phyloP scores from a whole-genome alignment of 805 yeast species.

The Tetrapisispora arboricola region DNA sequence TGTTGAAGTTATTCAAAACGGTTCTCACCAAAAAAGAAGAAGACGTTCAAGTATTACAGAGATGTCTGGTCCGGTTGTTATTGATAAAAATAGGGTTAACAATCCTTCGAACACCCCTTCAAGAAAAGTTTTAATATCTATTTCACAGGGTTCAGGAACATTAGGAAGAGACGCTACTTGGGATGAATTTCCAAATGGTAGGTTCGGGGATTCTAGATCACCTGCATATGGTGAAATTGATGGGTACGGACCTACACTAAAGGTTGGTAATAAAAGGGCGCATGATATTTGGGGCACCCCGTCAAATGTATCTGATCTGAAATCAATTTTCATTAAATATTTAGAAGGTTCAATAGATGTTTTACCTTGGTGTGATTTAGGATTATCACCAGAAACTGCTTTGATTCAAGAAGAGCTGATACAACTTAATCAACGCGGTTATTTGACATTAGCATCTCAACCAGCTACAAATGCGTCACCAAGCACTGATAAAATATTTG shows the following conservation, averaged over 20 bases:
- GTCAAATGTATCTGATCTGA: conserved; percentile 44
- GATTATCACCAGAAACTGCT: conserved; percentile 81
- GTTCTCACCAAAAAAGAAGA: conserved; percentile 21
- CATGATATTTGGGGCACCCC: conserved; percentile 77
- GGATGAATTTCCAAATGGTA: conserved; percentile 96
- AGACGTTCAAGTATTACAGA: conserved; percentile 19
- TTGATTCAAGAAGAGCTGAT: conserved; percentile 86
- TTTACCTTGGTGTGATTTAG: conserved; percentile 87
- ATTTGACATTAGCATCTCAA: conserved; percentile 88
- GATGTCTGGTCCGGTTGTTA: neutral
- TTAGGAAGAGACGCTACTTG: conserved; percentile 86
- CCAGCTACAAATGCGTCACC: conserved; percentile 80
- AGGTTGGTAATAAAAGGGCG: conserved; percentile 59
- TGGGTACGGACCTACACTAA: conserved; percentile 90
- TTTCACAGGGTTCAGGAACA: conserved; percentile 75
- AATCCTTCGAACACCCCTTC: conserved; percentile 24
- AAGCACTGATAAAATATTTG: conserved; percentile 79
- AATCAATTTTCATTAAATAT: conserved; percentile 59
- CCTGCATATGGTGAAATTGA: conserved; percentile 98
- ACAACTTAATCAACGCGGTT: conserved; percentile 60
- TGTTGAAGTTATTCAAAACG: conserved; percentile 2
- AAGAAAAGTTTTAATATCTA: conserved; percentile 56
- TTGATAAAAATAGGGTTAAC: neutral
- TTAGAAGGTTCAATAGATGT: conserved; percentile 64
- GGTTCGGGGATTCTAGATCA: conserved; percentile 90